A percentile compares a stretch with the other conserved stretches of the same genome.
phyloP scores from a whole-genome alignment of 23 red algal species.

The Gracilariopsis chorda region DNA sequence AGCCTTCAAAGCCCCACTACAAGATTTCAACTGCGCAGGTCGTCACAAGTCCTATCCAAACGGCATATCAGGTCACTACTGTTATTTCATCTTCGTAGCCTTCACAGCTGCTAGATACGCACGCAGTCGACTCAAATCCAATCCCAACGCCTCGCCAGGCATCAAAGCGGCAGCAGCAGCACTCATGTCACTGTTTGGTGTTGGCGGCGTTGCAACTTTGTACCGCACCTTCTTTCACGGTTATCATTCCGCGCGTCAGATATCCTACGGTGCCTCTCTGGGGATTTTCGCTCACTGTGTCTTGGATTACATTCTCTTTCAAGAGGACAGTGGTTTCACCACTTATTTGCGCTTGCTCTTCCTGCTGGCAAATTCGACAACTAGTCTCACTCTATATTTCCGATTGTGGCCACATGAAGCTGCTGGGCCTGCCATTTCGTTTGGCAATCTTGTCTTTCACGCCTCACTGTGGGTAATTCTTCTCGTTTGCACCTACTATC shows the following conservation, averaged over 20 bases:
- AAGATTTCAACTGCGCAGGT: conserved; percentile 74
- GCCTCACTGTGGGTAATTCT: conserved; percentile 30
- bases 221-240: conserved; percentile 88
- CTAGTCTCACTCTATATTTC: conserved; percentile 21
- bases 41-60: conserved; percentile 62
- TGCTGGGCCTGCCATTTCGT: conserved; percentile 35
- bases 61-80: conserved; percentile 87
- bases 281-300: conserved; percentile 52
- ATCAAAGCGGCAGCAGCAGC: background rate
- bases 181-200: conserved; percentile 21
- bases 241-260: conserved; percentile 84
- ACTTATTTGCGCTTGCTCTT: conserved; percentile 8
- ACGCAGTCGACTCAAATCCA: background rate
- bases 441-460: conserved; percentile 40
- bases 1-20: conserved; percentile 63
- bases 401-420: conserved; percentile 45
- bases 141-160: conserved; percentile 9
- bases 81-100: conserved; percentile 80
- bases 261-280: conserved; percentile 51
- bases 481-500: background rate
- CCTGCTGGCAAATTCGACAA: conserved; percentile 18
- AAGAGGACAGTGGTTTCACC: background rate
- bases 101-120: conserved; percentile 40
- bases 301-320: conserved; percentile 52
- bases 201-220: conserved; percentile 60